Evolutionary conservation across 164 flowering plant species (phyloP).

Genomic region (Aristolochia californica): DNA sequence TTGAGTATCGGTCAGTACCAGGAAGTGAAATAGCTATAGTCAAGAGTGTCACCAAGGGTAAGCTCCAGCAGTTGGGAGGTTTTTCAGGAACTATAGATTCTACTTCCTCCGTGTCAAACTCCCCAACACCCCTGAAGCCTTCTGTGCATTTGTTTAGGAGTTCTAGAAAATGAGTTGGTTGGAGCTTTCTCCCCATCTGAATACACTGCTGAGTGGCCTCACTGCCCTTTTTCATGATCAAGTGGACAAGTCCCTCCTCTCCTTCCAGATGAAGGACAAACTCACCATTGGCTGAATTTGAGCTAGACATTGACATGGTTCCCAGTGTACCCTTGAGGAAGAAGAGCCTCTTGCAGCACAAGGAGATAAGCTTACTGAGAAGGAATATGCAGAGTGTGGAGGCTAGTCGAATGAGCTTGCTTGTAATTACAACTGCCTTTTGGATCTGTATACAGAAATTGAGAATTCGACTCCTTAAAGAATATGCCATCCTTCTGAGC

Average conservation of each 20-base stretch:
- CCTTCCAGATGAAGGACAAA: constrained; percentile 55
- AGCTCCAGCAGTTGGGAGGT: constrained; percentile 58
- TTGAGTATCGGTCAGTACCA: constrained; percentile 7
- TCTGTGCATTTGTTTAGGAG: constrained; percentile 22
- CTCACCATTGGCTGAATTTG: constrained; percentile 14
- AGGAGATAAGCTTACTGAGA: constrained; percentile 2
- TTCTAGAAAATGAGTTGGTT: constrained; percentile 31
- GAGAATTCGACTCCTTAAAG: background rate
- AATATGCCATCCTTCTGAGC: background rate
- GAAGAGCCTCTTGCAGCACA: too few relatives aligned
- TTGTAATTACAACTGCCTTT: constrained; percentile 22
- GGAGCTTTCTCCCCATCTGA: constrained; percentile 22
- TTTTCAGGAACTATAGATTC: constrained; percentile 26
- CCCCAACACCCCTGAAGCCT: constrained; percentile 32
- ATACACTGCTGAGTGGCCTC: constrained; percentile 30
- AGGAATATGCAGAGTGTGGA: constrained; percentile 24
- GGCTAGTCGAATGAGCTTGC: constrained; percentile 29
- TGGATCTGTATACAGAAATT: constrained; percentile 28
- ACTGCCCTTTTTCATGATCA: constrained; percentile 25
- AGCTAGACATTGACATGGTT: too few relatives aligned
- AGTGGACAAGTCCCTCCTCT: constrained; percentile 32
- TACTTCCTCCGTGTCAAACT: constrained; percentile 39
- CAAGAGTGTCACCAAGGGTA: constrained; percentile 55
- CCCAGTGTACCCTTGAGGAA: too few relatives aligned
- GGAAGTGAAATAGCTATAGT: constrained; percentile 52